Base-by-base conservation (phyloP, 2,329 filamentous ascomycete genomes). In the Westerdykella aurantiaca region DNA sequence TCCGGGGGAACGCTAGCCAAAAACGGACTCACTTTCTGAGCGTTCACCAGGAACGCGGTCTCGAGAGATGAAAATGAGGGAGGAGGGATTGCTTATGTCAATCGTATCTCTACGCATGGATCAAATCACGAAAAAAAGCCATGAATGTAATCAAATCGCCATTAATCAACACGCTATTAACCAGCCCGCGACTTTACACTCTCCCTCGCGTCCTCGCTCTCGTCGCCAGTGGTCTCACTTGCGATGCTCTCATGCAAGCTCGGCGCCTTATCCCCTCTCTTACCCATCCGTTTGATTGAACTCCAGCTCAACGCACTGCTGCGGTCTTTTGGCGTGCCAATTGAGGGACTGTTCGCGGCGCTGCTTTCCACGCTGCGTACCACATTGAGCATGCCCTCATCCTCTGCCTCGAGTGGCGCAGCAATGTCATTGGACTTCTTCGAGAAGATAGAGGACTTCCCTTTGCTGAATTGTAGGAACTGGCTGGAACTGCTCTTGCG, bases 401-500 rank as follows among this genome's bases (percentile, higher is more conserved):
- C 66, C 39, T 71, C 70, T 5, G 69, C 69, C 2, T 58, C 64
- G 37, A 69, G 69, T 0, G 65, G 57, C 5, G 65, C 71, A 46
- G 50, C 66, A 34, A 53, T 60, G 31, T 64, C 61, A 41, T 46
- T 58, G n/a, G 55, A 38, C 42, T 60, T 64, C 50, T 63, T 63
- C 1, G 57, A 60, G 34, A 67, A 66, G 0, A 67, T 47, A 0
- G 53, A 53, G 17, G 50, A 55, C 48, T 63, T 65, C n/a, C 33
- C 43, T 47, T 70, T 72, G 40, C 69, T 64, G 34, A 69, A 66
- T 1, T 56, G 58, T 4, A 70, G 61, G 54, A 75, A 74, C 41
- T 74, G 73, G 42, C 64, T 68, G 0, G 69, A 68, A 46, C 65
- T 70, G 31, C 65, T 66, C 53, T 76, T 76, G 42, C 73, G 69